These are phyloP conservation scores for Coniochaeta prunicola DNA, from an alignment of 2,329 filamentous ascomycete species.

Conservation along the genomic window DNA sequence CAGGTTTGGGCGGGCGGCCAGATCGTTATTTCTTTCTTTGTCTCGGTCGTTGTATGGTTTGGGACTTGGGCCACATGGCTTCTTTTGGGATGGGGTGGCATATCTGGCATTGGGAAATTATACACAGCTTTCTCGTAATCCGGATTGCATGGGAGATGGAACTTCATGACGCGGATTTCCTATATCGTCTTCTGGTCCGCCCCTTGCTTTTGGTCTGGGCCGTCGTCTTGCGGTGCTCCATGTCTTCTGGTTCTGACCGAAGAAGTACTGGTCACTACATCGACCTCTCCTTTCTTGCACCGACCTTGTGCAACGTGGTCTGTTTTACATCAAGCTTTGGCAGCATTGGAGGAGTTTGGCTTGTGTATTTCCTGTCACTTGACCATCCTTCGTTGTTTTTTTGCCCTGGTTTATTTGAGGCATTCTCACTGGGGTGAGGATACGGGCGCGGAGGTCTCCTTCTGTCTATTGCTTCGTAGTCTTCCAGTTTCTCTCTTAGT, in stretches of 20 bases:
- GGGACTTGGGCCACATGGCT: not conserved
- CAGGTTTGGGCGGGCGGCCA: not conserved
- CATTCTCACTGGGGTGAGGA: not conserved
- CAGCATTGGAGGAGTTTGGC: not conserved
- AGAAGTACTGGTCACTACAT: not conserved
- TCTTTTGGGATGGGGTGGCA: not conserved
- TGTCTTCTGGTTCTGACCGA: not conserved
- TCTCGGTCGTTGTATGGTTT: not conserved
- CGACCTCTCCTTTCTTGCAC: not conserved
- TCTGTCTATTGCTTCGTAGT: not conserved
- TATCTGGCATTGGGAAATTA: not conserved
- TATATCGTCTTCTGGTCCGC: not conserved
- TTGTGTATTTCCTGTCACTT: not conserved
- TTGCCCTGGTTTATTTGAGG: not conserved
- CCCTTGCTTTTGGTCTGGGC: not conserved
- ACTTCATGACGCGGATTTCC: not conserved
- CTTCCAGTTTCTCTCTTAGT: not conserved
- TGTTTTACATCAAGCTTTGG: not conserved
- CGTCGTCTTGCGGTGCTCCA: not conserved
- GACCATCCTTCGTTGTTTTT: not conserved
- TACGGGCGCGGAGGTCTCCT: not conserved
- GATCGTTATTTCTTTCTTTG: not conserved
- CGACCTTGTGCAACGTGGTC: not conserved
- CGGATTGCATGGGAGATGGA: not conserved
- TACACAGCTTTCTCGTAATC: not conserved